Evolutionary conservation across 306 rosid species (phyloP), one percentile per base, ranked within the genome.

Genomic region (Ormosia emarginata): DNA sequence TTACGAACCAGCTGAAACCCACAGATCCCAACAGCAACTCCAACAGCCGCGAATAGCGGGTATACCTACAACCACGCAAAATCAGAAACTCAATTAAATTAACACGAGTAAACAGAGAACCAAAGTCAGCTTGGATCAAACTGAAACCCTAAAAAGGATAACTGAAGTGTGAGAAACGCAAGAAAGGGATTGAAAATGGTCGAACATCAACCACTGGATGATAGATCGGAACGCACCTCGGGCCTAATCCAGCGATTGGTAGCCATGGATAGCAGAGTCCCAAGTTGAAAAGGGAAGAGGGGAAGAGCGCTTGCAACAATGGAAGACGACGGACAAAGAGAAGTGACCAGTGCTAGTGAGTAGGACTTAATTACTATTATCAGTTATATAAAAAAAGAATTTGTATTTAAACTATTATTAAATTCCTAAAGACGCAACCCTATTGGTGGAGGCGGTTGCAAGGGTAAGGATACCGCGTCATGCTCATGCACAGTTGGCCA

Each of bases 11-110:
- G 58, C 81, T 84, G 88, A 8, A 95, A 81, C 0, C 92, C 97
- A 55, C 99, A 95, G 83, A 95, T 95, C 72, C 97, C 99, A 8
- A 95, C 15, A 65, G 99, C 99, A 18, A 33, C 94, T 70, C 96
- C 98, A 17, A 89, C 90, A 6, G 99, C 94, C 14, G 90, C 93
- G 81, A 95, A 95, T 2, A 95, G 87, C 0, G 99, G 99, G 71
- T 95, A 95, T n/a, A 95, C 99, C 99, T 95, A 83, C 15, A 52
- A 3, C 44, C 58, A 56, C 8, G 34, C 52, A 75, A 3, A 40
- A 46, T 34, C 24, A 37, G 32, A 56, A 34, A 37, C 41, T 37
- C 41, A 4, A 4, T 4, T 41, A 40, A 41, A 41, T 12, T 8
- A 24, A 67, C 2, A 52, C 14, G 12, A 7, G 9, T 7, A 66